A percentile compares a stretch with the other conserved stretches of the same genome.
phyloP scores from a whole-genome alignment of 306 rosid genomes.

The Albizia julibrissin region DNA sequence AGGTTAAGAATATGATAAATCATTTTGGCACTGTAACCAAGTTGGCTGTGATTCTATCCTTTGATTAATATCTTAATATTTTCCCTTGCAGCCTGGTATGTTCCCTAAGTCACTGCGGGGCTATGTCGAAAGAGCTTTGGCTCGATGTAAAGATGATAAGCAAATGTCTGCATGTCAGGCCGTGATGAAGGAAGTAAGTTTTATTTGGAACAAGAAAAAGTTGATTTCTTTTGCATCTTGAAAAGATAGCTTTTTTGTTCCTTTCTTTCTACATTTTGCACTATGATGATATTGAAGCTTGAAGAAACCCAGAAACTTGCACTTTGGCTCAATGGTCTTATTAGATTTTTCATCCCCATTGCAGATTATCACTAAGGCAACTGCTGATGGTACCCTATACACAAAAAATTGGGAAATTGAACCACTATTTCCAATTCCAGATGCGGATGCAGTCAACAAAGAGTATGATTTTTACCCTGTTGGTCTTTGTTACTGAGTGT shows the following conservation, averaged over 20 bases:
- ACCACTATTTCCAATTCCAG: constrained; percentile 83
- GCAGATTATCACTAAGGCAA: constrained; percentile 92
- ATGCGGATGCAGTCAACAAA: constrained; percentile 52
- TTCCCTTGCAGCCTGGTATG: constrained; percentile 75
- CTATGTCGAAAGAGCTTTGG: constrained; percentile 94
- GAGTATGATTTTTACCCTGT: constrained; percentile 53
- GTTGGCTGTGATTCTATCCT: constrained; percentile 4
- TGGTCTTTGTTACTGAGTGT: background rate
- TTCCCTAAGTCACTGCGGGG: constrained; percentile 91
- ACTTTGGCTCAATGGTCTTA: constrained; percentile 20
- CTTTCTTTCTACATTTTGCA: constrained; percentile 4
- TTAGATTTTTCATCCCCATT: constrained; percentile 30
- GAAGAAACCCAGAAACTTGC: background rate
- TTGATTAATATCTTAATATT: constrained; percentile 26
- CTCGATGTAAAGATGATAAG: constrained; percentile 87
- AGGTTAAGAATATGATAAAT: constrained; percentile 12
- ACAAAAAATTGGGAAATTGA: constrained; percentile 91
- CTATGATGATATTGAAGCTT: constrained; percentile 9
- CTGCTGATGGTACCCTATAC: constrained; percentile 85
- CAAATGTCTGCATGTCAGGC: constrained; percentile 84
- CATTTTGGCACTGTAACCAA: constrained; percentile 18
- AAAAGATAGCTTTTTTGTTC: background rate
- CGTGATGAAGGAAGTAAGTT: constrained; percentile 82
- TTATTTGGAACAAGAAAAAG: constrained; percentile 14
- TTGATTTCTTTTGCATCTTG: background rate